Conservation (phyloP, 805 yeast species). For the Metschnikowia continentalis region DNA sequence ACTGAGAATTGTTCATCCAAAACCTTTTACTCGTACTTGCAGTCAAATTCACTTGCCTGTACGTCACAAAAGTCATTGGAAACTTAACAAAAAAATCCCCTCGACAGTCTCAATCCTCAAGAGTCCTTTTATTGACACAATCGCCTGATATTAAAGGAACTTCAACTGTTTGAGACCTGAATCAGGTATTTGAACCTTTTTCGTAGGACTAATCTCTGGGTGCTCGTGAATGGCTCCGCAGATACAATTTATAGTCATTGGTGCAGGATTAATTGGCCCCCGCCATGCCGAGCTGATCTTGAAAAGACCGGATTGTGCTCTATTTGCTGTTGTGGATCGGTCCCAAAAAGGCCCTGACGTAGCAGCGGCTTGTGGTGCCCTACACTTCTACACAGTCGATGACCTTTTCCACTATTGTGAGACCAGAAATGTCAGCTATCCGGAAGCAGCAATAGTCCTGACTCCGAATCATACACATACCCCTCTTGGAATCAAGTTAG, state of each 20-base stretch:
- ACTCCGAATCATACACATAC: slow-evolving; percentile 43
- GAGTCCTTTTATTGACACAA: background rate
- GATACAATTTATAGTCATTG: slow-evolving; percentile 17
- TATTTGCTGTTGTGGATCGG: slow-evolving; percentile 27
- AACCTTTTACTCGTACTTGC: no score
- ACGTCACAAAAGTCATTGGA: no score
- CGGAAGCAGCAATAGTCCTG: slow-evolving; percentile 39
- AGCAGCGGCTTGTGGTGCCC: slow-evolving; percentile 16
- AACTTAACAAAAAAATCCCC: no score
- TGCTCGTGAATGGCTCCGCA: slow-evolving; percentile 3
- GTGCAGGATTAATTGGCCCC: slow-evolving; percentile 29
- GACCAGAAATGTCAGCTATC: slow-evolving; percentile 18
- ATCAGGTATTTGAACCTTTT: no score
- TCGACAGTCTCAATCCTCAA: no score
- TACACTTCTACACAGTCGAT: slow-evolving; percentile 19
- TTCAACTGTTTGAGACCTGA: background rate
- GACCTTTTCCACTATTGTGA: slow-evolving; percentile 20
- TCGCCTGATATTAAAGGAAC: background rate
- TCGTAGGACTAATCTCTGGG: background rate
- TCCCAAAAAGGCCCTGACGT: slow-evolving; percentile 19
- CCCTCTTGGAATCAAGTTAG: slow-evolving; percentile 29
- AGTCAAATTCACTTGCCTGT: no score
- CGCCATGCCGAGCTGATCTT: slow-evolving; percentile 24
- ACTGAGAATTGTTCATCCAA: background rate
- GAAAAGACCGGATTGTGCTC: slow-evolving; percentile 18